Conservation (phyloP, 305 asterid species). For the Fraxinus platypoda region DNA sequence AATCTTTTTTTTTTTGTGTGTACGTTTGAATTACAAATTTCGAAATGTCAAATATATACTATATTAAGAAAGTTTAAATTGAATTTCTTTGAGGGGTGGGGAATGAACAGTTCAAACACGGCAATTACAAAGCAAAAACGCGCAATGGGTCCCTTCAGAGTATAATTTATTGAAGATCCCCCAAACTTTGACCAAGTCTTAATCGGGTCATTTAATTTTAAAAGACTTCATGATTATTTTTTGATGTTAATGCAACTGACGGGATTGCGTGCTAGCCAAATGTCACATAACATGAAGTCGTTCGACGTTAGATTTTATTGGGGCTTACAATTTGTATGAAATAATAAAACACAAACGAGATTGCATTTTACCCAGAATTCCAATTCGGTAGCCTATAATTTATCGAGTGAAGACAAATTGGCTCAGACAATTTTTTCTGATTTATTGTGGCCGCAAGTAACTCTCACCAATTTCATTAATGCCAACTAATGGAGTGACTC, state of each 20-base stretch:
- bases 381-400: not conserved
- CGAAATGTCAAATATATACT: too few species aligned
- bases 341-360: not conserved
- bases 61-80: too few species aligned
- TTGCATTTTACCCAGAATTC: not conserved
- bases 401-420: not conserved
- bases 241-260: not conserved
- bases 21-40: too few species aligned
- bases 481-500: too few species aligned
- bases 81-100: not conserved
- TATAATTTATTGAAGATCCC: not conserved
- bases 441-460: not conserved
- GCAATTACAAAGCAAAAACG: not conserved
- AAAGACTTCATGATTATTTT: not conserved
- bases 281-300: not conserved
- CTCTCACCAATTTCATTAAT: not conserved
- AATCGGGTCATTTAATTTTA: too few species aligned
- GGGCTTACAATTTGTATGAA: not conserved
- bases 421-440: not conserved
- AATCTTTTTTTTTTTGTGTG: too few species aligned
- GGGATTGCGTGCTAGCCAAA: not conserved
- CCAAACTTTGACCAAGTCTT: not conserved
- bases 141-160: not conserved
- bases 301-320: not conserved
- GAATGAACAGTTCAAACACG: not conserved